phyloP scores from a whole-genome alignment of 805 yeast genomes.

The Jamesozyma lodderae region DNA sequence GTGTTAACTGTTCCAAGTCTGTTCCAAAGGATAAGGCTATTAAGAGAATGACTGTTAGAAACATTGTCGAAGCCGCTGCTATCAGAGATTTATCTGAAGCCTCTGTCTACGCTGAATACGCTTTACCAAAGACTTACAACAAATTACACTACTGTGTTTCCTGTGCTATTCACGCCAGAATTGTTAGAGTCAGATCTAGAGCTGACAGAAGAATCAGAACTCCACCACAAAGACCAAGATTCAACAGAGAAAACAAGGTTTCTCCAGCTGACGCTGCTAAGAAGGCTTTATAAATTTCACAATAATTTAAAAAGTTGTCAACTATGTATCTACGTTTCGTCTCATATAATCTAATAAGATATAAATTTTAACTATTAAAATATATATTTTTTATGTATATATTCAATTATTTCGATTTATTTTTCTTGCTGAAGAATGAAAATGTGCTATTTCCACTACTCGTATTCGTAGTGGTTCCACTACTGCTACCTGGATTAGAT shows the following conservation, averaged over 20 bases:
- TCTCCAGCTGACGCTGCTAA: constrained; percentile 97
- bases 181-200: constrained; percentile 99
- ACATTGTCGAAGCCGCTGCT: constrained; percentile 99
- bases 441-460: constrained; percentile 7
- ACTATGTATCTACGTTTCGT: neutral
- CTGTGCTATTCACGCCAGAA: constrained; percentile 99
- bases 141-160: constrained; percentile 99
- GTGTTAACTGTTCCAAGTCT: constrained; percentile 99
- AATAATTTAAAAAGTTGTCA: neutral
- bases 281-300: constrained; percentile 53
- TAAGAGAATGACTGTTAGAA: constrained; percentile 99
- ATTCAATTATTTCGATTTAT: constrained; percentile 3
- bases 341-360: neutral
- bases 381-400: neutral
- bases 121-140: constrained; percentile 98
- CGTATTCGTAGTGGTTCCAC: no score
- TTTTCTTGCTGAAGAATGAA: constrained; percentile 17
- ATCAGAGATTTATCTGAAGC: constrained; percentile 99
- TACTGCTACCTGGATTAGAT: neutral
- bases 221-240: constrained; percentile 98
- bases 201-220: constrained; percentile 96
- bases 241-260: constrained; percentile 90
- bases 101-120: constrained; percentile 98
- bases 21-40: constrained; percentile 99
- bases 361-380: neutral